These are phyloP conservation scores for Phytophthora ohioensis DNA, from an alignment of 352 stramenopile genomes.

Conservation along the genomic window DNA sequence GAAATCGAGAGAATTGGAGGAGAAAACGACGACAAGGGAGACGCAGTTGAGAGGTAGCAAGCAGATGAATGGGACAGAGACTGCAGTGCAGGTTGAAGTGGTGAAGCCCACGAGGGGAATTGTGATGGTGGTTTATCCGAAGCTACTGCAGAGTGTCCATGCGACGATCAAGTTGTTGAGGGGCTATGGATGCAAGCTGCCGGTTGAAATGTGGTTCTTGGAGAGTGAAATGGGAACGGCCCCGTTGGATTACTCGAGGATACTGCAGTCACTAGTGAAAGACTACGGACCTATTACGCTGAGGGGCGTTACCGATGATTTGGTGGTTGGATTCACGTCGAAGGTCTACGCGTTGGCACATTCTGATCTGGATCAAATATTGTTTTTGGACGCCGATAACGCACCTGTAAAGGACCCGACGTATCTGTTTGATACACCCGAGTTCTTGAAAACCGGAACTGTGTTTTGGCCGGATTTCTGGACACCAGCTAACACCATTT, in stretches of 20 bases:
- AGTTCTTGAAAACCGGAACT: constrained; percentile 61
- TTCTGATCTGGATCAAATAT: constrained; percentile 49
- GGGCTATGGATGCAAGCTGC: constrained; percentile 44
- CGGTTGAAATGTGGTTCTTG: constrained; percentile 62
- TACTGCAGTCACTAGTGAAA: constrained; percentile 37
- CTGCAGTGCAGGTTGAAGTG: not conserved
- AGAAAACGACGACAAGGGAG: not conserved
- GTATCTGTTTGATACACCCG: constrained; percentile 74
- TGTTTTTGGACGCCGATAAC: constrained; percentile 86
- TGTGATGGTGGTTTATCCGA: constrained; percentile 62
- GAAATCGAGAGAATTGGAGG: constrained; percentile 21
- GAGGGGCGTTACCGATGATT: constrained; percentile 38
- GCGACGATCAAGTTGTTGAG: constrained; percentile 46
- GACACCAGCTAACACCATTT: constrained; percentile 68
- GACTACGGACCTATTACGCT: constrained; percentile 37
- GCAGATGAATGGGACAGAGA: not conserved
- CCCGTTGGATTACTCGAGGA: constrained; percentile 26
- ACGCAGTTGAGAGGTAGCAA: constrained; percentile 5
- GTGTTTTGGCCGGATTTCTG: constrained; percentile 89
- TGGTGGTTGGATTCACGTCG: constrained; percentile 56
- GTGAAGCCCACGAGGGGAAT: constrained; percentile 32
- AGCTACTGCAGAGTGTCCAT: constrained; percentile 52
- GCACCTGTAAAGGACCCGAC: constrained; percentile 78
- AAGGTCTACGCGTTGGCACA: constrained; percentile 62
- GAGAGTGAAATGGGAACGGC: constrained; percentile 41